These are phyloP conservation scores for Phialophora chinensis DNA, from an alignment of 2,329 filamentous ascomycete species.

Conservation along the genomic window DNA sequence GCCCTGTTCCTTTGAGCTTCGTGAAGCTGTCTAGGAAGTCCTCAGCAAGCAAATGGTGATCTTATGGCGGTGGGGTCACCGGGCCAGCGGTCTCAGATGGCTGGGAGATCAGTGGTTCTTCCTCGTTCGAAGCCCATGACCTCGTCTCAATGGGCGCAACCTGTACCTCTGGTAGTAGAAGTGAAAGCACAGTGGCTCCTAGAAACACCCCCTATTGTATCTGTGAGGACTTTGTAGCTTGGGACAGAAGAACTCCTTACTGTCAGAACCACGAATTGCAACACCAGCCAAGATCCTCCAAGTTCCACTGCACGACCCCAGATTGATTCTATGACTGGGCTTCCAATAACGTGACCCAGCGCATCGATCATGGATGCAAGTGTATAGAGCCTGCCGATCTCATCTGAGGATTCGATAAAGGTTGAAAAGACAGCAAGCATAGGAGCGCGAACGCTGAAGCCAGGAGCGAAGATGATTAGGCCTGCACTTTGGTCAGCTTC, in stretches of 20 bases:
- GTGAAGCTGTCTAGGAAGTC: slow-evolving; percentile 2
- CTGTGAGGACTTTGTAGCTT: slow-evolving; percentile 1
- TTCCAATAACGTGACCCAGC: slow-evolving; percentile 3
- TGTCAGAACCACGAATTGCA: slow-evolving; percentile 2
- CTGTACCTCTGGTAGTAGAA: slow-evolving; percentile 2
- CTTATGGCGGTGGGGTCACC: slow-evolving; percentile 1
- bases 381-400: slow-evolving; percentile 2
- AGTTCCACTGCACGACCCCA: neutral
- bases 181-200: slow-evolving; percentile 3
- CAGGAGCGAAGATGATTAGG: slow-evolving; percentile 3
- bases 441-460: slow-evolving; percentile 2
- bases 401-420: slow-evolving; percentile 5
- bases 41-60: slow-evolving; percentile 3
- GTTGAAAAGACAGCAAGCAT: slow-evolving; percentile 2
- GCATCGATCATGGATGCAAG: slow-evolving; percentile 2
- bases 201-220: slow-evolving; percentile 2
- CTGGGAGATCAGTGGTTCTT: slow-evolving; percentile 1
- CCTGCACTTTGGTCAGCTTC: slow-evolving; percentile 1
- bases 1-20: neutral
- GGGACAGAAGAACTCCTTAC: slow-evolving; percentile 4
- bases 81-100: slow-evolving; percentile 2
- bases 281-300: slow-evolving; percentile 1
- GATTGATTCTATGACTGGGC: slow-evolving; percentile 2
- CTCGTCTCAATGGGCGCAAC: slow-evolving; percentile 4
- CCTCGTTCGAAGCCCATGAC: slow-evolving; percentile 2